Percentiles rank a stretch among this genome's conserved stretches.
phyloP scores from a whole-genome alignment of 2,329 filamentous ascomycete species.

The Chaetomium strumarium region DNA sequence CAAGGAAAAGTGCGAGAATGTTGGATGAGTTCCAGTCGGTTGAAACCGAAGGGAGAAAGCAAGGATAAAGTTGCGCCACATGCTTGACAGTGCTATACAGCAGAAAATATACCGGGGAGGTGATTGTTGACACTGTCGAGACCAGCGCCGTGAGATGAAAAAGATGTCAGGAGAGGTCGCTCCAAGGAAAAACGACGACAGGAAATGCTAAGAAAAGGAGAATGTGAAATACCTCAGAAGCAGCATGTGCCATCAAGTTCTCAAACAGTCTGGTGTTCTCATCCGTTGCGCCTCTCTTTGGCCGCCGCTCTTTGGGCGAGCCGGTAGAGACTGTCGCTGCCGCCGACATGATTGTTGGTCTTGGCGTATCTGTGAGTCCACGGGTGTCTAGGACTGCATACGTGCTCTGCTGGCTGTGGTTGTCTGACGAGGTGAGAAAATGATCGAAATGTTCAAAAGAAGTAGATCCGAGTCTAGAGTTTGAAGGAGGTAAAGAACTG shows the following conservation, averaged over 20 bases:
- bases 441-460: constrained; percentile 23
- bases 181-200: no score
- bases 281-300: constrained; percentile 31
- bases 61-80: no score
- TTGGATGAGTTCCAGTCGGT: no score
- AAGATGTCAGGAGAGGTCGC: no score
- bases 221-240: constrained; percentile 30
- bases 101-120: no score
- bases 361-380: constrained; percentile 19
- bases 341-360: no score
- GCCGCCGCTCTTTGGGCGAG: constrained; percentile 37
- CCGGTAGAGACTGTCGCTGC: constrained; percentile 31
- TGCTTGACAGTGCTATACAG: no score
- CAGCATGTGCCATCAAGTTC: constrained; percentile 28
- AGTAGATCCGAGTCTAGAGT: constrained; percentile 18
- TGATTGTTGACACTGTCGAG: no score
- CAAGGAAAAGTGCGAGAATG: not conserved
- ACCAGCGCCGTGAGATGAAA: no score
- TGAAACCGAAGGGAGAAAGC: no score
- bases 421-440: constrained; percentile 17
- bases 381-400: no score
- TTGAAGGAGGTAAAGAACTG: not conserved
- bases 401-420: constrained; percentile 2
- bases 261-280: constrained; percentile 36
- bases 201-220: not conserved